A percentile compares a stretch with the other conserved stretches of the same genome.
These are phyloP conservation scores for Mangifera indica DNA, from an alignment of 345 rosid species.

Conservation along the genomic window DNA sequence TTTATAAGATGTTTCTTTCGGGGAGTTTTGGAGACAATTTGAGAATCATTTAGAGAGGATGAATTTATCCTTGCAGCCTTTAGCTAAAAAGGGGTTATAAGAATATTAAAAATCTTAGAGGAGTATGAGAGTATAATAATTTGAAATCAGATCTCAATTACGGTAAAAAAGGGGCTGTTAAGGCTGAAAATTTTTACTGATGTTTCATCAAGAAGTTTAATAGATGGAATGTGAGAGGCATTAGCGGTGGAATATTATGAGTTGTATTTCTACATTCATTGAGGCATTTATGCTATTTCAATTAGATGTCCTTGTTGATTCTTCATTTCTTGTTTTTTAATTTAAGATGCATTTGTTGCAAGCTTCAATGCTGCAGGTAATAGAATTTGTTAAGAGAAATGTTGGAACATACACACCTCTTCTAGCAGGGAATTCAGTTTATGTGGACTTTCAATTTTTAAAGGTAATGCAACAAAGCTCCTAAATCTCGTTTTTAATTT, in stretches of 20 bases:
- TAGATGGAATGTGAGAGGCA: too few species aligned
- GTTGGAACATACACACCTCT: constrained; percentile 59
- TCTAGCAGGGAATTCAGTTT: constrained; percentile 86
- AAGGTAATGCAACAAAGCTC: constrained; percentile 50
- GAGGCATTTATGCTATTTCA: not conserved
- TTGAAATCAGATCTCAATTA: too few species aligned
- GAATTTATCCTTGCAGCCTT: too few species aligned
- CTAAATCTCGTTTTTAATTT: not conserved
- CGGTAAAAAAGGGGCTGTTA: too few species aligned
- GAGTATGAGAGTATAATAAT: too few species aligned
- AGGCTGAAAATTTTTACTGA: too few species aligned
- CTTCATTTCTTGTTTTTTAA: not conserved
- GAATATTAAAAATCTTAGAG: too few species aligned
- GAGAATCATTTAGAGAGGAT: too few species aligned
- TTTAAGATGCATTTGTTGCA: not conserved
- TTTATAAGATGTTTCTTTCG: too few species aligned
- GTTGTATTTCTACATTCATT: not conserved
- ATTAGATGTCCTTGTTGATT: not conserved
- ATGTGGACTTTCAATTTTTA: constrained; percentile 66
- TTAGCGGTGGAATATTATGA: not conserved
- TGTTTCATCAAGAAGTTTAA: too few species aligned
- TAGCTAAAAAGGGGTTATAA: too few species aligned
- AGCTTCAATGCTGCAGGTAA: constrained; percentile 53
- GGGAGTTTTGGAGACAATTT: too few species aligned
- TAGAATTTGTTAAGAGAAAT: constrained; percentile 65